Percentiles rank a stretch among this genome's conserved stretches.
Evolutionary conservation across 2,329 filamentous ascomycete species (phyloP).

Genomic region (Trichophyton rubrum): DNA sequence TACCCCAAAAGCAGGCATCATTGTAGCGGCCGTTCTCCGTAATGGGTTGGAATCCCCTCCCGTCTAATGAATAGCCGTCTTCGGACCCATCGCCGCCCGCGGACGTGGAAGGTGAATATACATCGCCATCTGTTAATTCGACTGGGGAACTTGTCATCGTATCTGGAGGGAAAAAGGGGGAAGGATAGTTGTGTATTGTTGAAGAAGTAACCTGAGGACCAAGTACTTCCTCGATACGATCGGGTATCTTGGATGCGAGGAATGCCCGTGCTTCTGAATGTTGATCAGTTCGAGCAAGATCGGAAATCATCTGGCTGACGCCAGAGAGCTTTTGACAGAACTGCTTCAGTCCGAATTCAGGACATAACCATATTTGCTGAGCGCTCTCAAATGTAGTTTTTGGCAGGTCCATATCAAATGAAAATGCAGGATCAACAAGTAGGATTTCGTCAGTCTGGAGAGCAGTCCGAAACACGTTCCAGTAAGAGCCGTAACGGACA

Average conservation of each 20-base stretch:
- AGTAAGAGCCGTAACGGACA: conserved; percentile 14
- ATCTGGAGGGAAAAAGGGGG: conserved; percentile 7
- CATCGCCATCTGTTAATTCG: conserved; percentile 9
- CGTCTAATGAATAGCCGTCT: conserved; percentile 12
- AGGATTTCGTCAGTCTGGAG: conserved; percentile 14
- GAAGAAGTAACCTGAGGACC: conserved; percentile 7
- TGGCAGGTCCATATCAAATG: conserved; percentile 13
- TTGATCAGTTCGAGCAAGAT: conserved; percentile 11
- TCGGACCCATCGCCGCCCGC: conserved; percentile 12
- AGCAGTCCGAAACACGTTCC: conserved; percentile 11
- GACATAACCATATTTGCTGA: conserved; percentile 12
- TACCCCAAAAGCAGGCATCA: conserved; percentile 11
- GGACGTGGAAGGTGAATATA: conserved; percentile 12
- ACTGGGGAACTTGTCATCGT: conserved; percentile 10
- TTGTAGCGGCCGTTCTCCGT: conserved; percentile 8
- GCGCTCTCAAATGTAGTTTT: conserved; percentile 14
- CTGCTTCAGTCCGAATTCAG: conserved; percentile 12
- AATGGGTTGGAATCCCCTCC: conserved; percentile 9
- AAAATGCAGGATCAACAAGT: conserved; percentile 14
- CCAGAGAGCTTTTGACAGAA: conserved; percentile 16
- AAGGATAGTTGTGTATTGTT: conserved; percentile 3
- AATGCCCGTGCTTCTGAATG: conserved; percentile 12
- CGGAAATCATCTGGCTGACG: conserved; percentile 14
- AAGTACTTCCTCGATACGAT: conserved; percentile 14
- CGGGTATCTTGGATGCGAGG: conserved; percentile 13